phyloP scores from a whole-genome alignment of 768 basidiomycete species.

The Sporobolomyces phaffii region DNA sequence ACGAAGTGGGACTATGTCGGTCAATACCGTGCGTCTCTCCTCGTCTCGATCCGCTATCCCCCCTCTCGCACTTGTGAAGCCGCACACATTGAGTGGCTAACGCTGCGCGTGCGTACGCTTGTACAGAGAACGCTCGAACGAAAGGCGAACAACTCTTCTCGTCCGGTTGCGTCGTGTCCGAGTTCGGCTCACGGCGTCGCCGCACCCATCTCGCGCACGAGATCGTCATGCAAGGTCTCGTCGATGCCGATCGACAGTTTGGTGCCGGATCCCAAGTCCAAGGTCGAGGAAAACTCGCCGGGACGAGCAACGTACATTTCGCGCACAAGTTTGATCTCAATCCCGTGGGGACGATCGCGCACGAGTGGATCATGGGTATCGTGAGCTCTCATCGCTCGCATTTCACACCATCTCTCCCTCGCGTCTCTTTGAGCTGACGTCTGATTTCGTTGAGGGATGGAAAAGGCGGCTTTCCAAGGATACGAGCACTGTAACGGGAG shows the following conservation, averaged over 20 bases:
- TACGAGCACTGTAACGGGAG: slow-evolving; percentile 68
- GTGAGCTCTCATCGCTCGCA: slow-evolving; percentile 51
- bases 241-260: slow-evolving; percentile 57
- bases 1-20: slow-evolving; percentile 81
- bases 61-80: background rate
- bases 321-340: slow-evolving; percentile 51
- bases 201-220: slow-evolving; percentile 71
- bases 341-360: slow-evolving; percentile 49
- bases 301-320: slow-evolving; percentile 92
- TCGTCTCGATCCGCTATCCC: background rate
- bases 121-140: slow-evolving; percentile 62
- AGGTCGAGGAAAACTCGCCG: slow-evolving; percentile 56
- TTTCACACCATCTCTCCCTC: too few species aligned
- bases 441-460: too few species aligned
- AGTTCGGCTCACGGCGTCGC: slow-evolving; percentile 79
- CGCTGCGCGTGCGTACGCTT: too few species aligned
- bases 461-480: slow-evolving; percentile 65
- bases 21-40: slow-evolving; percentile 59
- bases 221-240: slow-evolving; percentile 62
- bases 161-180: slow-evolving; percentile 66
- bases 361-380: slow-evolving; percentile 50
- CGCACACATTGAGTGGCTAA: too few species aligned
- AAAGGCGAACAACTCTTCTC: slow-evolving; percentile 64
- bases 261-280: slow-evolving; percentile 40
- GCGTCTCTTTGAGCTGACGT: too few species aligned